Evolutionary conservation across 108 stramenopile genomes (phyloP), one percentile per base, ranked within the genome.

Genomic region (Cyclotella choctawhatcheeana): DNA sequence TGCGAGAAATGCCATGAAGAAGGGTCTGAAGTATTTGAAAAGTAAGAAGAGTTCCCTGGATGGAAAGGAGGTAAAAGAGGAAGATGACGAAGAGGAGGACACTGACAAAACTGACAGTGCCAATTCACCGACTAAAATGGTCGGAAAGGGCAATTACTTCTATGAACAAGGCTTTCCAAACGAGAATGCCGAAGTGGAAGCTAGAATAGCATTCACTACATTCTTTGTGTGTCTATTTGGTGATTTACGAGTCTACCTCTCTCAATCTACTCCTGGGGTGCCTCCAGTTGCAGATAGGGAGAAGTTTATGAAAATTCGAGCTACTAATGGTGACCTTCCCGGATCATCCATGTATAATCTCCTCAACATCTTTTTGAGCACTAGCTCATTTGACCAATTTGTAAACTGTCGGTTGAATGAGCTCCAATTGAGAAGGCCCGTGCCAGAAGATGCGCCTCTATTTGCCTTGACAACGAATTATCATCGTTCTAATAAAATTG

Each of bases 161-260:
- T 72, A 63, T 44, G 75, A 77, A 52, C 66, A 76, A 1, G 66
- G 77, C 50, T 84, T 64, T 33, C 24, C 65, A 22, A 70, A 71
- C 52, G 81, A 75, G 40, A 37, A n/a, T n/a, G 77, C 77, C 1
- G 84, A 85, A 58, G 74, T 79, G 31, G 77, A 75, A 30, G 72
- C 82, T 8, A 64, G 82, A 7, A 60, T 79, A 2, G 81, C 84
- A 16, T 78, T 85, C 33, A 44, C 69, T 2, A 64, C 54, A 10
- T 85, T 85, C 58, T 85, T 81, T 32, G 65, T 85, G 20, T 32
- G 58, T n/a, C 59, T 80, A 16, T 53, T 79, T 35, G 84, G 84
- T 22, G 82, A 85, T 74, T 20, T 85, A 1, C 44, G 76, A 50
- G 58, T 44, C 10, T 80, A 78, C 24, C 69, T 85, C 13, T 64